A percentile compares a stretch with the other conserved stretches of the same genome.
Conservation (phyloP, 257 asterid genomes). For the Gardenia jasminoides region DNA sequence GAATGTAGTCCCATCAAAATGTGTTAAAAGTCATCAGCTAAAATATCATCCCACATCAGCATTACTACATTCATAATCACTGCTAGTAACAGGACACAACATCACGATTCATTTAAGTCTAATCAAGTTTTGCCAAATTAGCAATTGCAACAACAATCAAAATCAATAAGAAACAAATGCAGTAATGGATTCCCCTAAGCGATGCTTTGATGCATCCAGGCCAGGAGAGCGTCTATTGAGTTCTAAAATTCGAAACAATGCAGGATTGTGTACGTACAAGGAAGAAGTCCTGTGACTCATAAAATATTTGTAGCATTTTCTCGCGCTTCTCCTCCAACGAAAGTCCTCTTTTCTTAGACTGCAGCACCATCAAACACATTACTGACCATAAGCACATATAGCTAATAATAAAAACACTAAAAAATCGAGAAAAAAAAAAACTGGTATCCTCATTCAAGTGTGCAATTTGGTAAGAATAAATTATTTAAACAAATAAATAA, state of each 20-base stretch:
- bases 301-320: constrained; percentile 89
- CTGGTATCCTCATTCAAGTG: background rate
- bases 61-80: background rate
- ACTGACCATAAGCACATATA: background rate
- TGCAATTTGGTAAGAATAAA: background rate
- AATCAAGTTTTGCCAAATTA: background rate
- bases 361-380: background rate
- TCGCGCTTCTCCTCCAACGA: constrained; percentile 93
- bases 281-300: constrained; percentile 82
- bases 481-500: no score
- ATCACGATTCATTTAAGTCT: background rate
- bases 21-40: background rate
- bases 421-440: background rate
- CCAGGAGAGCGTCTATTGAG: background rate
- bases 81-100: background rate
- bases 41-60: background rate
- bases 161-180: background rate
- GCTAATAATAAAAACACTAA: background rate
- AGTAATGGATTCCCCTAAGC: background rate
- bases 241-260: background rate
- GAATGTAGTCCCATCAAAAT: background rate
- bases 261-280: constrained; percentile 52
- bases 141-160: background rate
- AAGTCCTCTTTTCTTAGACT: constrained; percentile 72
- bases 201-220: background rate